Percentiles rank a stretch among this genome's conserved stretches.
Conservation (phyloP, 805 yeast genomes). For the Metschnikowia gruessii region DNA sequence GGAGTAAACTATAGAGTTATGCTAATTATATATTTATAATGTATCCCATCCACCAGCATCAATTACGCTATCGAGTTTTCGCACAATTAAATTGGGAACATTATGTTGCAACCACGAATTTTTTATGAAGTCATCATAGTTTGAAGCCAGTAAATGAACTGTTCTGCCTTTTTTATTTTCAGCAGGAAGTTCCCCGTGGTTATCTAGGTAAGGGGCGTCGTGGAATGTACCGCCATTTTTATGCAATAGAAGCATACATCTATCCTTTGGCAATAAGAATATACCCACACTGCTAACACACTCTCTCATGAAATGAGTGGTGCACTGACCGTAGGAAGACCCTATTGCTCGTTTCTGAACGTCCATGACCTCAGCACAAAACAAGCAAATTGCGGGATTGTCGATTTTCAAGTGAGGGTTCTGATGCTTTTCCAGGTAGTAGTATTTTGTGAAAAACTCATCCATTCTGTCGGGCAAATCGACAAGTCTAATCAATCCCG, state of each 20-base stretch:
- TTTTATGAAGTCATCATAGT: conserved; percentile 65
- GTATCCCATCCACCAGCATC: conserved; percentile 98
- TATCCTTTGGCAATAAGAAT: conserved; percentile 67
- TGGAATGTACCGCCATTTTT: conserved; percentile 80
- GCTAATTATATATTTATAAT: conserved; percentile 34
- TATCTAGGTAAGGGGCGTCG: conserved; percentile 80
- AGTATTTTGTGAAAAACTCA: conserved; percentile 59
- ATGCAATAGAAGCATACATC: conserved; percentile 60
- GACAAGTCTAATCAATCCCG: conserved; percentile 60
- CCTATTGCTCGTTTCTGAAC: conserved; percentile 62
- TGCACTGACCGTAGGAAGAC: conserved; percentile 70
- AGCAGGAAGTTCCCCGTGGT: conserved; percentile 81
- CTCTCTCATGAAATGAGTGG: conserved; percentile 60
- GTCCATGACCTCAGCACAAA: conserved; percentile 69
- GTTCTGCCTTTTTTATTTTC: conserved; percentile 72
- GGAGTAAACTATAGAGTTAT: conserved; percentile 2
- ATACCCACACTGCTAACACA: conserved; percentile 69
- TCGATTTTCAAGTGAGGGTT: conserved; percentile 39
- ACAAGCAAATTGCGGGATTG: conserved; percentile 85
- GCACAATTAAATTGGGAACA: conserved; percentile 69
- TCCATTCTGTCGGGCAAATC: conserved; percentile 67
- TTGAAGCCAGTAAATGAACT: conserved; percentile 54
- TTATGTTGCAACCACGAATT: conserved; percentile 78
- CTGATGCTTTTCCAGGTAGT: conserved; percentile 43
- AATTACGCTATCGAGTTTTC: conserved; percentile 71